Evolutionary conservation across 2,329 filamentous ascomycete genomes (phyloP).

Genomic region (Blastomyces parvus): DNA sequence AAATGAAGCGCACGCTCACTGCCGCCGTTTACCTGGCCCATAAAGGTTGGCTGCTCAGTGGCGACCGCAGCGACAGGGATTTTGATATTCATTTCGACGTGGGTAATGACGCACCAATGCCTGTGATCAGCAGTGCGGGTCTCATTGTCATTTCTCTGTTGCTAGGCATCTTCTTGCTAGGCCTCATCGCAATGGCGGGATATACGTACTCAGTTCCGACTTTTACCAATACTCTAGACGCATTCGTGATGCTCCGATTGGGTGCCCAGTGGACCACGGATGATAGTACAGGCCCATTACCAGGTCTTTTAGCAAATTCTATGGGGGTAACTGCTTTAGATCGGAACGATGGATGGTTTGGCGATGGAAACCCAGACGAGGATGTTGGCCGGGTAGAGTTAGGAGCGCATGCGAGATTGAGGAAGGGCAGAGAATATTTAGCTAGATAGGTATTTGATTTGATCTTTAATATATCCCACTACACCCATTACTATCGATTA

Average conservation of each 20-base stretch:
- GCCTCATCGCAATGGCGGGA: slow-evolving; percentile 6
- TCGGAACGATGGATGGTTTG: neutral
- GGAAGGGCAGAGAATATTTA: neutral
- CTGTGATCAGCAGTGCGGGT: neutral
- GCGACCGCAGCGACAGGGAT: too few species aligned
- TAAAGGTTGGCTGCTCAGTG: neutral
- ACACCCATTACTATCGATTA: neutral
- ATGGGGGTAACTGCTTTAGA: neutral
- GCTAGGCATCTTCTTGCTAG: slow-evolving; percentile 8
- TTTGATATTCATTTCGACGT: neutral
- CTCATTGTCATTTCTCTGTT: slow-evolving; percentile 9
- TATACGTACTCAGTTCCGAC: slow-evolving; percentile 6
- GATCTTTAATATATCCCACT: neutral
- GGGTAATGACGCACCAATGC: neutral
- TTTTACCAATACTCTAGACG: slow-evolving; percentile 11
- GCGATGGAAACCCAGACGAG: neutral
- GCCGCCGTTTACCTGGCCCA: neutral
- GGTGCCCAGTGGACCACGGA: slow-evolving; percentile 10
- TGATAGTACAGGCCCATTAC: neutral
- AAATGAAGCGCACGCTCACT: neutral
- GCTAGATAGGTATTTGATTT: neutral
- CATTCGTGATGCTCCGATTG: slow-evolving; percentile 13
- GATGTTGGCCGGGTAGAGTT: neutral
- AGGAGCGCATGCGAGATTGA: neutral
- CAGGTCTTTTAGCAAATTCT: neutral